Base-by-base conservation (phyloP, 768 basidiomycete genomes). In the Termitomyces sp. region DNA sequence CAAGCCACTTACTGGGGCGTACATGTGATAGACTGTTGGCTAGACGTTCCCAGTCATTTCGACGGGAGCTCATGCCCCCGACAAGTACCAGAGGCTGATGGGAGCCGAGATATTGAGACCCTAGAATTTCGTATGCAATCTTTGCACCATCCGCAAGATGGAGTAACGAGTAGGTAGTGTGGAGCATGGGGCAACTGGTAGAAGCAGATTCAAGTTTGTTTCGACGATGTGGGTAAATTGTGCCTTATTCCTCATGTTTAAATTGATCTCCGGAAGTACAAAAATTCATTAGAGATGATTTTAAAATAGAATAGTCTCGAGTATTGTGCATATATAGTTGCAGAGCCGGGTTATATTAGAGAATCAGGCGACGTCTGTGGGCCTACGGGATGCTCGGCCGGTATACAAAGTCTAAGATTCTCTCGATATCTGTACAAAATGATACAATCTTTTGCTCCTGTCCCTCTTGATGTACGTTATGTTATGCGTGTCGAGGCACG, bases 61-160 rank as follows among this genome's bases (percentile, higher is more conserved):
- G 65, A 9, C 73, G 64, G 12, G 73, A 71, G 41, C 71, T 73
- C 67, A 78, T 70, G 8, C 78, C 79, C 33, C 72, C 71, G 15
- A 81, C 65, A 30, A 79, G 64, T 2, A 79, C 74, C 31, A 80
- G 62, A 14, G 78, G 78, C 23, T 65, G 60, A 14, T 58, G 60
- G 3, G 53, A 60, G 2, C 65, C 69, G 19, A 72, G 54, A 58
- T 75, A 63, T 8, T 68, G 60, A 9, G 69, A 59, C 14, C 78
- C 78, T 19, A 75, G 50, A 15, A 78, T 57, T 44, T 78, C 71
- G 59, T 77, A 80, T 2, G 70, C 76, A 15, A 77, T 59, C 50
- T 67, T 66, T 0, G 78, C 74, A 21, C 78, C 78, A 64, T 78
- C 77, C 31, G 70, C 65, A 37, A 77, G 70, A 17, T 57, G 53